Evolutionary conservation across 129 eudicot genomes (phyloP).

Genomic region (Logfia minima): DNA sequence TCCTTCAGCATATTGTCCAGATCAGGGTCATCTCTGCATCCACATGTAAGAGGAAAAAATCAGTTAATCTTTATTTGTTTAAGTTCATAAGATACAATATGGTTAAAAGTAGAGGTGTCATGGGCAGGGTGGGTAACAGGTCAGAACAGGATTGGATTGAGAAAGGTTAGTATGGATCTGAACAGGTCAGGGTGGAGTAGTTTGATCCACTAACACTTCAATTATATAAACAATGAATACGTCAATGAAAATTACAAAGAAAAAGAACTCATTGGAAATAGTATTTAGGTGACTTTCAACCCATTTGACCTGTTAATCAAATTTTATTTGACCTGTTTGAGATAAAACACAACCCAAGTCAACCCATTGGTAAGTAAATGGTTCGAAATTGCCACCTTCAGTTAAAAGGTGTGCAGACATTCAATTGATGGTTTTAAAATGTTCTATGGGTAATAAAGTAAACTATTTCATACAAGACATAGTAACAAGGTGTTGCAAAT

Average conservation of each 20-base stretch:
- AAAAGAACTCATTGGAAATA: not conserved
- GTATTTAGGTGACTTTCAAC: not conserved
- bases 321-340: not conserved
- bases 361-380: not conserved
- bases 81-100: not conserved
- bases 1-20: constrained; percentile 80
- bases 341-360: not conserved
- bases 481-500: not conserved
- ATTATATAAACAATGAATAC: not conserved
- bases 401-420: not conserved
- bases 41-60: constrained; percentile 6
- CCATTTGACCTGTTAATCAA: not conserved
- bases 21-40: constrained; percentile 81
- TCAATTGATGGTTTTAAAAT: not conserved
- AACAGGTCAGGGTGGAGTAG: not conserved
- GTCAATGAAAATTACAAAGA: not conserved
- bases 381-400: not conserved
- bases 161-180: not conserved
- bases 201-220: not conserved
- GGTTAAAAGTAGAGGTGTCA: not conserved
- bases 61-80: not conserved
- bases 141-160: not conserved
- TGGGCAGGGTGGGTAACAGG: not conserved
- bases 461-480: not conserved
- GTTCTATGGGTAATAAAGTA: constrained; percentile 13